These are phyloP conservation scores for Diplodia mutila DNA, from an alignment of 2,329 filamentous ascomycete genomes.

Conservation along the genomic window DNA sequence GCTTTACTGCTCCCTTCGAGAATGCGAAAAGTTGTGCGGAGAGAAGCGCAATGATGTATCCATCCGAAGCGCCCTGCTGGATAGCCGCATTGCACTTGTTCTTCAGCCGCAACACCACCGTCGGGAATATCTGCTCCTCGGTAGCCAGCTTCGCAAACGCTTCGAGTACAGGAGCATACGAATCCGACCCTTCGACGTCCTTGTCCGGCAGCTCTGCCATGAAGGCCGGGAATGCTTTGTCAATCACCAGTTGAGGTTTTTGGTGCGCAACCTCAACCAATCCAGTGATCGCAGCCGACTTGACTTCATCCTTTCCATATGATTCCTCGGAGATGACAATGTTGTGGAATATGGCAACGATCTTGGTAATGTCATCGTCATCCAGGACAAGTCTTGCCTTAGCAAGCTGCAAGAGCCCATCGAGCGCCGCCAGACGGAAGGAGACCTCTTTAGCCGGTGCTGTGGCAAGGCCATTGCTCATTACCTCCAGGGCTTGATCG, in stretches of 20 bases:
- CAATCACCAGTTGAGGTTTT: conserved; percentile 64
- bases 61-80: conserved; percentile 53
- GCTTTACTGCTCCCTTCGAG: conserved; percentile 57
- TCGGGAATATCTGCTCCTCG: conserved; percentile 66
- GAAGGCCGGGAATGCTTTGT: conserved; percentile 68
- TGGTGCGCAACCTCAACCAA: conserved; percentile 65
- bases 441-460: conserved; percentile 55
- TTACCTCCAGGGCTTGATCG: conserved; percentile 47
- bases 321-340: conserved; percentile 64
- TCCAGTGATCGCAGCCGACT: conserved; percentile 60
- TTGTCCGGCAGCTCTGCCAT: conserved; percentile 65
- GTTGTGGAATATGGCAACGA: conserved; percentile 64
- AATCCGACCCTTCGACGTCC: conserved; percentile 50
- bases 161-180: conserved; percentile 63
- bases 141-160: conserved; percentile 66
- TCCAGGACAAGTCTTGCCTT: conserved; percentile 47
- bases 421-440: conserved; percentile 51
- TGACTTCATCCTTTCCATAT: conserved; percentile 60
- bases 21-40: conserved; percentile 66
- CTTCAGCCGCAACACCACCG: conserved; percentile 64
- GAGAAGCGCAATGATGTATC: conserved; percentile 63
- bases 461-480: conserved; percentile 48
- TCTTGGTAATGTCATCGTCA: conserved; percentile 49
- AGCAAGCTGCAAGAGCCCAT: conserved; percentile 49
- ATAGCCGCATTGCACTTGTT: conserved; percentile 64